Conservation (phyloP, 2,329 filamentous ascomycete species). For the Keithomyces neogunnii region DNA sequence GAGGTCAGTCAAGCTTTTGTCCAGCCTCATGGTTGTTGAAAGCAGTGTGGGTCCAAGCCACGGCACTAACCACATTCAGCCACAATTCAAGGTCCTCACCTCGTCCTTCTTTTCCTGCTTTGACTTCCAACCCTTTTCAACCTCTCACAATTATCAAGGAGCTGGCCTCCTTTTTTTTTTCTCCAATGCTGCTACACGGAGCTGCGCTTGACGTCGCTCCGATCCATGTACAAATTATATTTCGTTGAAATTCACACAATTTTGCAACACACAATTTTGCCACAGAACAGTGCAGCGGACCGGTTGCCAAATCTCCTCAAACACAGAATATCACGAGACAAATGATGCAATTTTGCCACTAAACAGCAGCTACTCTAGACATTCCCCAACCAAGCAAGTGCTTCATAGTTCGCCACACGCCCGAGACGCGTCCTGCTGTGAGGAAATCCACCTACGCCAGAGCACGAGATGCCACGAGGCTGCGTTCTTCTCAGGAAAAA, state of each 20-base stretch:
- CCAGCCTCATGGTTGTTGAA: neutral
- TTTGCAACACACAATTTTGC: too few relatives aligned
- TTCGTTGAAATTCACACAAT: too few relatives aligned
- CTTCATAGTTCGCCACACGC: neutral
- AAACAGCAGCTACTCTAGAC: neutral
- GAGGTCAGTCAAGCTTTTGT: neutral
- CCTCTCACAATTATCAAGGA: neutral
- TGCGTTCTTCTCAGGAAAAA: neutral
- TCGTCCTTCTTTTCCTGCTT: neutral
- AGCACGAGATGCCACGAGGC: neutral
- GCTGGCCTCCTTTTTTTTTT: neutral
- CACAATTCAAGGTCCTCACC: neutral
- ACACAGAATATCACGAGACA: too few relatives aligned
- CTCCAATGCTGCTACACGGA: neutral
- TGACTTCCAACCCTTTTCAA: neutral
- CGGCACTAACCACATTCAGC: neutral
- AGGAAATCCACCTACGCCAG: constrained; percentile 4
- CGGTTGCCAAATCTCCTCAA: too few relatives aligned
- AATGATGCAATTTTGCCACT: neutral
- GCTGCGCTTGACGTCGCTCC: neutral
- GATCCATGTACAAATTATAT: too few relatives aligned
- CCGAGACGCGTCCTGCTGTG: constrained; percentile 1
- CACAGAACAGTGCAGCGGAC: too few relatives aligned
- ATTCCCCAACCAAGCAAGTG: neutral
- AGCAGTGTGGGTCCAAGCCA: neutral